Percentiles rank a stretch among this genome's conserved stretches.
phyloP scores from a whole-genome alignment of 208 protist species.

The Leishmania aethiopica region DNA sequence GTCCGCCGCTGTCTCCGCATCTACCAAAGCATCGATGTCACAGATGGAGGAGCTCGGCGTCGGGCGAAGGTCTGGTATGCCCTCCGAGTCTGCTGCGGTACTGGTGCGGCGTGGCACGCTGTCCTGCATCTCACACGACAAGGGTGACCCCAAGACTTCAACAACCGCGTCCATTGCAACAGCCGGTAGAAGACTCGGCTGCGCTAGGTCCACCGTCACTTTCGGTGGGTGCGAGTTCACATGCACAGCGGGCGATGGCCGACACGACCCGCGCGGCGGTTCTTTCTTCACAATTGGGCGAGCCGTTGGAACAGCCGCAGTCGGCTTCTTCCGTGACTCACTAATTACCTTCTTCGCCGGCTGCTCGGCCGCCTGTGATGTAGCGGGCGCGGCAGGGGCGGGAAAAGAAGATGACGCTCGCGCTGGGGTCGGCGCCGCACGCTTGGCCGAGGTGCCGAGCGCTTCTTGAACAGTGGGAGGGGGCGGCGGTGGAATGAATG shows the following conservation, averaged over 20 bases:
- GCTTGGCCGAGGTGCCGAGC: neutral
- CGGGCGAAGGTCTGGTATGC: conserved; percentile 11
- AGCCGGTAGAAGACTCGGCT: neutral
- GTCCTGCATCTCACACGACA: neutral
- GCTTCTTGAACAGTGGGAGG: neutral
- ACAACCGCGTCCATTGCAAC: neutral
- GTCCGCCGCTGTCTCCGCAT: neutral
- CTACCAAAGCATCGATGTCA: neutral
- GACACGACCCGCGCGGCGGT: neutral
- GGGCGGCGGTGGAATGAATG: conserved; percentile 2
- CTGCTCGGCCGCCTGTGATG: neutral
- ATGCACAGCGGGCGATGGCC: neutral
- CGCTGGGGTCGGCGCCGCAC: neutral
- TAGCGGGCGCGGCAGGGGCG: neutral
- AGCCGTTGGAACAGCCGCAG: neutral
- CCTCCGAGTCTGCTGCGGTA: neutral
- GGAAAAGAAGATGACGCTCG: neutral
- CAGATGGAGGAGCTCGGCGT: conserved; percentile 6
- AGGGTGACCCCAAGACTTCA: conserved; percentile 9
- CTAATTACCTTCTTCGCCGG: neutral
- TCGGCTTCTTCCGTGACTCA: neutral
- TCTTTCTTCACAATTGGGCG: conserved; percentile 9
- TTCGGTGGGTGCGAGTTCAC: neutral
- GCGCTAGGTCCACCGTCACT: neutral
- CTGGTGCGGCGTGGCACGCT: neutral